Base-by-base conservation (phyloP, 306 rosid genomes). In the barrel medic (Medicago truncatula) region DNA sequence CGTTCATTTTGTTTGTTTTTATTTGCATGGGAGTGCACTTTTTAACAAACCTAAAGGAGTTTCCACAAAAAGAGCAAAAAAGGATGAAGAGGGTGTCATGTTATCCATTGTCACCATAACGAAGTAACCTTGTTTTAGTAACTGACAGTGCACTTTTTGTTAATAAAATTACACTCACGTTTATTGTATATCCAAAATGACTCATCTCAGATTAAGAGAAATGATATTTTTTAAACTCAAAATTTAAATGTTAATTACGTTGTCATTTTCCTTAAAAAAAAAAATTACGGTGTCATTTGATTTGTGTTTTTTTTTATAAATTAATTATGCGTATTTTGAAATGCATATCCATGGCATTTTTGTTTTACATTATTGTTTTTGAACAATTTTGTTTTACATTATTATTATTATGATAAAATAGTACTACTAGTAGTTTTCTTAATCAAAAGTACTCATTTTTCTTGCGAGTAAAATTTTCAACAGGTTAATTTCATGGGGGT, bases 301-400 rank as follows among this genome's bases (percentile, higher is more conserved):
- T 28, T 28, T 28, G 28, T 23, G 28, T 28, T 28, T 28, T 3
- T 28, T 28, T 28, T 3, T 28, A 28, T 28, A 28, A 28, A 28
- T 28, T 28, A 28, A 28, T 28, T 28, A 28, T 28, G 31, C 4
- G 31, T 28, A 28, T 28, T 28, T 28, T 28, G 31, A 28, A 28
- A 28, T 28, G 31, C 31, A 28, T 28, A 28, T 28, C 38, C 38
- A 34, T 34, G 38, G 77, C 76, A 76, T 82, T 87, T 84, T 87
- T 82, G 77, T 82, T 88, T 84, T 77, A 84, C 81, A 73, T 84
- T 73, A 85, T 28, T n/a, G n/a, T n/a, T n/a, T n/a, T n/a, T n/a
- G n/a, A n/a, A n/a, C n/a, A n/a, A n/a, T 87, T 84, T 87, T 82
- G 77, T 82, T 88, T 84, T 77, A 84, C 81, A 73, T 84, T 73